Evolutionary conservation across 2,329 filamentous ascomycete genomes (phyloP), one percentile per base, ranked within the genome.

Genomic region (Cladosporium austrohemisphaericum): DNA sequence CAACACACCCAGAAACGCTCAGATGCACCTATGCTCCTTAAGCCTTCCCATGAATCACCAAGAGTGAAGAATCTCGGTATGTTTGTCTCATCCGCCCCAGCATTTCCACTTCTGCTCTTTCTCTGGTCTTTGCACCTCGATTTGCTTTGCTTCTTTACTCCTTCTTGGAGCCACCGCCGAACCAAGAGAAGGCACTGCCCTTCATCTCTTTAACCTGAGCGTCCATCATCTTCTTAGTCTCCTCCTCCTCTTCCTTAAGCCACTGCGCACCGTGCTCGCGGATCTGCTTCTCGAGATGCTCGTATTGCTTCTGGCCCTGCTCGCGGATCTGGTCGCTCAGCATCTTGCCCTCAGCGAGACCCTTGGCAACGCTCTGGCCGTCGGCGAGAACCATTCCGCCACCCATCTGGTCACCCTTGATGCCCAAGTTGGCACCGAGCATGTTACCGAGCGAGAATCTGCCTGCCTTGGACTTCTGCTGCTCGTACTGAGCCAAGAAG

Each of bases 131-230:
- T 6, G n/a, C 5, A 10, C 10, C 16, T 10, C 32, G 16, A 16
- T 35, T 16, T 35, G 32, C 7, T 5, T 8, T 16, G 32, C 13
- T 19, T 13, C 16, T 28, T 47, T 40, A 55, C 48, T 57, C 49
- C 51, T 59, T 57, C 49, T 57, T 58, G 14, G n/a, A n/a, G n/a
- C 67, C 62, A 41, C 65, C 65, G 37, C 74, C 74, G 55, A 80
- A 75, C 63, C 75, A 72, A 41, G 81, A 75, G 29, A 78, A 76
- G 61, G 93, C 83, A 22, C 84, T 85, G 51, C 79, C 80, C 79
- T 92, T 93, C 88, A 95, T 95, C 64, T 80, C 88, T 71, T 86
- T 87, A 85, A 95, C 91, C 61, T 86, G 85, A 71, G 95, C 90
- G 64, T 95, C 87, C 69, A 91, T 87, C 55, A 84, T 78, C 76